Conservation (phyloP, 768 basidiomycete genomes). For the Solioccasus polychromus region DNA sequence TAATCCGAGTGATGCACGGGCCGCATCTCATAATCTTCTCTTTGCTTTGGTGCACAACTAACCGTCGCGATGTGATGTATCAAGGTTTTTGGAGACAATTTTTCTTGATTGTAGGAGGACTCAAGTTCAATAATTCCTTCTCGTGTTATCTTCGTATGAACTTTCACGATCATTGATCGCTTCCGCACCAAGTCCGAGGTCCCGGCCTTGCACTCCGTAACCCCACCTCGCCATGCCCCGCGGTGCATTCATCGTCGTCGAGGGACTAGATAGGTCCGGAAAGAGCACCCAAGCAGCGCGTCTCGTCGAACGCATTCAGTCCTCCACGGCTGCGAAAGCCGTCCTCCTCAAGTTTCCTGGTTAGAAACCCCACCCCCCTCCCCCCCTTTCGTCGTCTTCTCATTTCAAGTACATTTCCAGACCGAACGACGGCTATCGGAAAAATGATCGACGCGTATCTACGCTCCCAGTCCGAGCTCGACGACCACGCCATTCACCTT, state of each 20-base stretch:
- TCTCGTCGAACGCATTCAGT: slow-evolving; percentile 55
- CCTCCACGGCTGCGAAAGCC: slow-evolving; percentile 31
- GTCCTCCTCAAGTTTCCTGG: slow-evolving; percentile 88
- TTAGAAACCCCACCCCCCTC: slow-evolving; percentile 32
- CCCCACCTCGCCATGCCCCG: slow-evolving; percentile 32
- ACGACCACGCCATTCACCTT: slow-evolving; percentile 89
- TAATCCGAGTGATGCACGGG: too few relatives aligned
- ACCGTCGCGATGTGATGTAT: too few relatives aligned
- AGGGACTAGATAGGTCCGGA: slow-evolving; percentile 94
- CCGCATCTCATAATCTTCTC: too few relatives aligned
- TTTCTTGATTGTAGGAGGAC: too few relatives aligned
- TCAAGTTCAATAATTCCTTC: too few relatives aligned
- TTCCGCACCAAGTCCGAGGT: too few relatives aligned
- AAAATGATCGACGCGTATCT: slow-evolving; percentile 93
- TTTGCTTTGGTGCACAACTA: too few relatives aligned
- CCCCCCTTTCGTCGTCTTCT: neutral
- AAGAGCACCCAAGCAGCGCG: slow-evolving; percentile 83
- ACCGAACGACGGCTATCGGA: slow-evolving; percentile 88
- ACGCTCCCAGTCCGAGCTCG: slow-evolving; percentile 77
- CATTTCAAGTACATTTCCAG: too few relatives aligned
- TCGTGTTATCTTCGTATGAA: too few relatives aligned
- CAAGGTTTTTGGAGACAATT: too few relatives aligned
- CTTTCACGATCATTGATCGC: too few relatives aligned
- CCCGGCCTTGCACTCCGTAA: too few relatives aligned
- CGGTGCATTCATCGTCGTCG: slow-evolving; percentile 88